These are phyloP conservation scores for Chaetomium strumarium DNA, from an alignment of 2,329 filamentous ascomycete genomes.

Conservation along the genomic window DNA sequence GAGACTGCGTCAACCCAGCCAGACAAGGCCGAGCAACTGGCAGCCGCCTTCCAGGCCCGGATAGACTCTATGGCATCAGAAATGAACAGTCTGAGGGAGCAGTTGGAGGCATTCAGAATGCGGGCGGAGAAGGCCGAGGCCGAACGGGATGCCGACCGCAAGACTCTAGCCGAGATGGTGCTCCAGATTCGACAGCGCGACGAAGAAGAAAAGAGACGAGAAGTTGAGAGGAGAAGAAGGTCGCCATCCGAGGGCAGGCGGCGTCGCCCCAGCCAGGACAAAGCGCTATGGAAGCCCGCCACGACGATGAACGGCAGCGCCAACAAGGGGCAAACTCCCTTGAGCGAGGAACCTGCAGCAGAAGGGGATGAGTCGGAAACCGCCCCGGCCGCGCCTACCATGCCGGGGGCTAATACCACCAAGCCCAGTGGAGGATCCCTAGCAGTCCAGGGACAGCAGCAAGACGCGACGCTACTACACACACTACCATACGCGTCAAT, in stretches of 20 bases:
- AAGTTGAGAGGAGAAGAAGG: conserved; percentile 36
- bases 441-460: conserved; percentile 32
- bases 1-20: conserved; percentile 26
- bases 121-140: conserved; percentile 76
- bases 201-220: conserved; percentile 47
- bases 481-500: conserved; percentile 73
- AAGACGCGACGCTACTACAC: conserved; percentile 44
- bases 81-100: conserved; percentile 73
- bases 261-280: conserved; percentile 18
- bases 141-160: conserved; percentile 65
- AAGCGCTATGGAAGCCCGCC: conserved; percentile 16
- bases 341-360: conserved; percentile 19
- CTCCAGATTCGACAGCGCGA: conserved; percentile 65
- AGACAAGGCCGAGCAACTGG: conserved; percentile 34
- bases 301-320: conserved; percentile 25
- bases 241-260: conserved; percentile 34
- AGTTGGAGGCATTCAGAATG: conserved; percentile 71
- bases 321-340: conserved; percentile 7
- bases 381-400: conserved; percentile 34
- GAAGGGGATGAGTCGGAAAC: conserved; percentile 28
- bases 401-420: conserved; percentile 45
- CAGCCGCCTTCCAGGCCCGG: conserved; percentile 55
- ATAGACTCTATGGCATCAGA: conserved; percentile 72
- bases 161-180: conserved; percentile 82
- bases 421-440: conserved; percentile 39